Evolutionary conservation across 768 basidiomycete genomes (phyloP).

Genomic region (Mycena amicta): DNA sequence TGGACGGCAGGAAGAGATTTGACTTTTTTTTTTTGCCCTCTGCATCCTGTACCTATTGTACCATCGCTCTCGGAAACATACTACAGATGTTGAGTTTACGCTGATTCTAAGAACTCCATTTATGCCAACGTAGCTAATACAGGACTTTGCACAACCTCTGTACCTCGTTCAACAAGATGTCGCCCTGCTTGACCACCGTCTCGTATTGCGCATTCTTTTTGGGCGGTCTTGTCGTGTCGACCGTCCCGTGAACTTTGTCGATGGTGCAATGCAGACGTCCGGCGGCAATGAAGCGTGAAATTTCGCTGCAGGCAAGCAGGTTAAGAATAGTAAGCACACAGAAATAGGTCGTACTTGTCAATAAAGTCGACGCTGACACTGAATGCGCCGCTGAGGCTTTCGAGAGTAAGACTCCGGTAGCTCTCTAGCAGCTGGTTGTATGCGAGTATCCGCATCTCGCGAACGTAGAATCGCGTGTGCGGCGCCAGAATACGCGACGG

Average conservation of each 20-base stretch:
- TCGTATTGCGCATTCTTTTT: constrained; percentile 87
- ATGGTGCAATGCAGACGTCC: constrained; percentile 86
- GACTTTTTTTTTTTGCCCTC: background rate
- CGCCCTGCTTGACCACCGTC: constrained; percentile 90
- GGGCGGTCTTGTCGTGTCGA: constrained; percentile 80
- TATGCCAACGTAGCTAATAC: constrained; percentile 34
- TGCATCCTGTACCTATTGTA: no score
- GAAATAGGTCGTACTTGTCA: constrained; percentile 62
- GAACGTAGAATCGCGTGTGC: constrained; percentile 87
- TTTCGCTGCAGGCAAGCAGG: constrained; percentile 57
- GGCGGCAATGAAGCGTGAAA: constrained; percentile 88
- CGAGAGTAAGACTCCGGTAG: constrained; percentile 87
- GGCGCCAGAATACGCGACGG: constrained; percentile 84
- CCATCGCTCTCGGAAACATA: no score
- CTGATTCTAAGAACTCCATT: background rate
- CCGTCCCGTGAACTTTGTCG: constrained; percentile 92
- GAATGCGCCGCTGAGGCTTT: constrained; percentile 83
- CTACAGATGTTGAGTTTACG: no score
- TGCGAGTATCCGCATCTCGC: constrained; percentile 95
- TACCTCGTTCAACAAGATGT: constrained; percentile 83
- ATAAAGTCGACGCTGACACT: constrained; percentile 89
- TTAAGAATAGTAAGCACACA: background rate
- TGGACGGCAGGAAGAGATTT: constrained; percentile 2
- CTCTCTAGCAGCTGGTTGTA: constrained; percentile 91
- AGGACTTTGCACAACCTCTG: constrained; percentile 91